A percentile compares a stretch with the other conserved stretches of the same genome.
Evolutionary conservation across 768 basidiomycete species (phyloP).

Genomic region (Tephrocybe sp.): DNA sequence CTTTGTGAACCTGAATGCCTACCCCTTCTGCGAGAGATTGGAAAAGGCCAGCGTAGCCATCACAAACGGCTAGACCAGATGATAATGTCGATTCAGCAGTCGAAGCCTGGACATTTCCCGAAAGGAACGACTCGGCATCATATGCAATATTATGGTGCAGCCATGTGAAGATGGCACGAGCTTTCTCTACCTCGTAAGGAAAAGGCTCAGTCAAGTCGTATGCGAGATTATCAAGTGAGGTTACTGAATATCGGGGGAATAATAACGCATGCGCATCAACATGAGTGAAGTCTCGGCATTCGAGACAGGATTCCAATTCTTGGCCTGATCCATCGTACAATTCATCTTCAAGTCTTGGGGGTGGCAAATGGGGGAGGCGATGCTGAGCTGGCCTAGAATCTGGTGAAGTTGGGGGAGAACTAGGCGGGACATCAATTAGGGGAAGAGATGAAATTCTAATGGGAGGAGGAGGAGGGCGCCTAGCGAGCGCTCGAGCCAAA

Average conservation of each 20-base stretch:
- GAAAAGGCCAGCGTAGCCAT: conserved; percentile 47
- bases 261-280: conserved; percentile 42
- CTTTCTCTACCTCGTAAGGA: conserved; percentile 39
- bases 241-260: conserved; percentile 39
- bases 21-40: conserved; percentile 33
- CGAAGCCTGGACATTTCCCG: conserved; percentile 33
- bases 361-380: conserved; percentile 29
- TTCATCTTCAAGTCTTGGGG: conserved; percentile 20
- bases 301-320: conserved; percentile 29
- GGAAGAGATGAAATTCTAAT: conserved; percentile 1
- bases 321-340: conserved; percentile 3
- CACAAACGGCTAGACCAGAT: conserved; percentile 47
- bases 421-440: neutral
- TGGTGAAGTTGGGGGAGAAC: conserved; percentile 3
- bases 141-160: conserved; percentile 45
- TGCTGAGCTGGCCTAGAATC: conserved; percentile 15
- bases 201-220: conserved; percentile 39
- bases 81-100: conserved; percentile 36
- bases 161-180: conserved; percentile 45
- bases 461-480: conserved; percentile 33
- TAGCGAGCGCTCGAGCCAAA: conserved; percentile 26
- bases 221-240: conserved; percentile 37
- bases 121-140: conserved; percentile 40
- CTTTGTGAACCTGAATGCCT: conserved; percentile 37
- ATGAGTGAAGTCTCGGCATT: conserved; percentile 40